These are phyloP conservation scores for Talaromyces sp. DNA, from an alignment of 2,329 filamentous ascomycete species.

Conservation along the genomic window DNA sequence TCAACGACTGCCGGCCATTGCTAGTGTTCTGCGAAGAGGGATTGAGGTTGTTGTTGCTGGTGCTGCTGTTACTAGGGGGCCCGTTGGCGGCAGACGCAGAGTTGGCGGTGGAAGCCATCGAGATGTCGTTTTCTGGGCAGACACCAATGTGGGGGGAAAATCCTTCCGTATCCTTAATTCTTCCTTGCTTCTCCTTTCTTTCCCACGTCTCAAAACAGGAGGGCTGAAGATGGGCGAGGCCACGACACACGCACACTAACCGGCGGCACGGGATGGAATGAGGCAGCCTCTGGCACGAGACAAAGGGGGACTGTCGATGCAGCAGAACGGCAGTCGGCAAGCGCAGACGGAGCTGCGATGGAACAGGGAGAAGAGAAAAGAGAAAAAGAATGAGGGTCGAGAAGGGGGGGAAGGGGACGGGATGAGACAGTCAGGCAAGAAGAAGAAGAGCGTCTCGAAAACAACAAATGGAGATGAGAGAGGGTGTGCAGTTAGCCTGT, in stretches of 20 bases:
- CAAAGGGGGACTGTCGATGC: constrained; percentile 8
- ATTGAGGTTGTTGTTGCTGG: constrained; percentile 12
- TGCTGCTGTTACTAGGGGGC: constrained; percentile 27
- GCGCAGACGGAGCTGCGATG: constrained; percentile 4
- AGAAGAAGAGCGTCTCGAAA: constrained; percentile 6
- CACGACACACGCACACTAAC: constrained; percentile 34
- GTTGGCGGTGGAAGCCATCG: constrained; percentile 39
- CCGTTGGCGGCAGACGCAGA: constrained; percentile 30
- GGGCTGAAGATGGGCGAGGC: constrained; percentile 22
- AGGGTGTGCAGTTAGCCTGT: constrained; percentile 6
- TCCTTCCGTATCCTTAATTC: background rate
- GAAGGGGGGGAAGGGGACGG: constrained; percentile 4
- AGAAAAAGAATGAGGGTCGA: background rate
- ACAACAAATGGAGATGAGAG: constrained; percentile 7
- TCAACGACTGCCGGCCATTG: constrained; percentile 41
- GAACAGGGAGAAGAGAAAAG: background rate
- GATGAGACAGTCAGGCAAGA: constrained; percentile 7
- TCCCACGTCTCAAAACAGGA: constrained; percentile 27
- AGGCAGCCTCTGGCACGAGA: constrained; percentile 9
- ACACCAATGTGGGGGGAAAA: constrained; percentile 29
- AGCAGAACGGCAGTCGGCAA: constrained; percentile 8
- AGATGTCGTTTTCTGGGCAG: constrained; percentile 23
- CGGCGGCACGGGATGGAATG: constrained; percentile 27
- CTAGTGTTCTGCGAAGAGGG: constrained; percentile 32
- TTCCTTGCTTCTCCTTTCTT: background rate